Base-by-base conservation (phyloP, 805 yeast genomes). In the Blastobotrys terrestris region DNA sequence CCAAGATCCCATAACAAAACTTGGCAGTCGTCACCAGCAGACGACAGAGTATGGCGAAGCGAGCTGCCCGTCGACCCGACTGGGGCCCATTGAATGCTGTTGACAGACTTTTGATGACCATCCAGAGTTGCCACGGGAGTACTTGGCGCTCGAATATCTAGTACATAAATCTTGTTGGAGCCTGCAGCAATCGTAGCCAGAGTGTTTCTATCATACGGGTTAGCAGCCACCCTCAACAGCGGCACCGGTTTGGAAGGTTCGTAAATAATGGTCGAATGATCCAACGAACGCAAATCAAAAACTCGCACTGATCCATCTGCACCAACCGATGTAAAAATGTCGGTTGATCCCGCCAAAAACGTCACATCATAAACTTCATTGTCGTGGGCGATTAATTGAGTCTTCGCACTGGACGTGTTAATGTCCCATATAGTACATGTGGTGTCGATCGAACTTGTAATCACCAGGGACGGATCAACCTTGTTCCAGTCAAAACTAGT, bases 361-460 rank as follows among this genome's bases (percentile, higher is more conserved):
- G 86, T 80, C 31, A 91, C 98, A 66, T 94, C 99, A 66, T 81
- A 88, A 2, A 94, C 99, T 67, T 90, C 97, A 58, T 85, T 81
- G 66, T 94, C 99, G 68, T 94, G 99, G 0, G 99, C 98, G 58
- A 94, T 94, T 47, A 94, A 74, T 70, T 94, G 97, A 0, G 98
- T 92, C 64, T 85, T 87, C 14, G 95, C 96, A 2, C 76, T 72
- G 19, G 83, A 78, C 43, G 81, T 77, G 20, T 74, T 69, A 31
- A 90, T 67, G 69, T 94, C 98, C 98, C 99, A 94, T 2, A 90
- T 82, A 0, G 98, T 91, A 70, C 99, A 94, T 0, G 99, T 94
- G 0, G 99, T 94, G 69, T 94, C 99, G 8, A 92, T 87, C 18
- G 94, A 84, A 56, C 92, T 80, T 1, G 97, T 88, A 39, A 94